These are phyloP conservation scores for Serendipita sp. DNA, from an alignment of 768 basidiomycete species.

Conservation along the genomic window DNA sequence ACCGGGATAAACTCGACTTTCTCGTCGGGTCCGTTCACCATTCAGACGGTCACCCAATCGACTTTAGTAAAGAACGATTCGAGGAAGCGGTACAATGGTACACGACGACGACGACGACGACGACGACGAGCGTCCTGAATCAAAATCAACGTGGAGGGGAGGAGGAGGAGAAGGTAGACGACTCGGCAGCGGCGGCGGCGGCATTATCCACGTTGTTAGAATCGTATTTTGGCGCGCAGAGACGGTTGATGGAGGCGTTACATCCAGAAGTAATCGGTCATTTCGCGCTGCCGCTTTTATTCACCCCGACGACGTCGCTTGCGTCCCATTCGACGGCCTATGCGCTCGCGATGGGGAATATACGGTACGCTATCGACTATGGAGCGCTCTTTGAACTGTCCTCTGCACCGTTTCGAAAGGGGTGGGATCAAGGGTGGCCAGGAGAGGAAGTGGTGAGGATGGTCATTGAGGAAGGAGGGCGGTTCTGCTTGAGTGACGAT, in stretches of 20 bases:
- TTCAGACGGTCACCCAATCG: conserved; percentile 74
- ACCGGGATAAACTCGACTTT: conserved; percentile 53
- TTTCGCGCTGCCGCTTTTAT: conserved; percentile 82
- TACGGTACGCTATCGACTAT: conserved; percentile 53
- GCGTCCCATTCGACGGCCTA: conserved; percentile 41
- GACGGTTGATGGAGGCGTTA: conserved; percentile 47
- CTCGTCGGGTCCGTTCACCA: conserved; percentile 90
- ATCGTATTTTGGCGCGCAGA: conserved; percentile 78
- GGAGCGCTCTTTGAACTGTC: conserved; percentile 90
- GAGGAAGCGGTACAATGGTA: conserved; percentile 35
- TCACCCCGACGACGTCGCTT: conserved; percentile 45
- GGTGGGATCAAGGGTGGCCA: conserved; percentile 77
- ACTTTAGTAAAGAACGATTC: conserved; percentile 70
- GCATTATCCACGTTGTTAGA: conserved; percentile 16
- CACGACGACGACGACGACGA: conserved; percentile 13
- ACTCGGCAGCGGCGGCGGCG: conserved; percentile 12
- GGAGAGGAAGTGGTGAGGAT: conserved; percentile 62
- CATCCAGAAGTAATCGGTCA: conserved; percentile 86
- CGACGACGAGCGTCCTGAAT: no score
- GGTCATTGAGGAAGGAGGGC: conserved; percentile 38
- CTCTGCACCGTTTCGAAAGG: conserved; percentile 81
- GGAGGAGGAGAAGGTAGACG: conserved; percentile 17
- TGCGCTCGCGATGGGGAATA: conserved; percentile 56
- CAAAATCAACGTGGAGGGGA: neutral
- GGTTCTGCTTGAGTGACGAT: conserved; percentile 83